phyloP scores from a whole-genome alignment of 371 early-diverging fungal species.

The Sporodiniella umbellata region DNA sequence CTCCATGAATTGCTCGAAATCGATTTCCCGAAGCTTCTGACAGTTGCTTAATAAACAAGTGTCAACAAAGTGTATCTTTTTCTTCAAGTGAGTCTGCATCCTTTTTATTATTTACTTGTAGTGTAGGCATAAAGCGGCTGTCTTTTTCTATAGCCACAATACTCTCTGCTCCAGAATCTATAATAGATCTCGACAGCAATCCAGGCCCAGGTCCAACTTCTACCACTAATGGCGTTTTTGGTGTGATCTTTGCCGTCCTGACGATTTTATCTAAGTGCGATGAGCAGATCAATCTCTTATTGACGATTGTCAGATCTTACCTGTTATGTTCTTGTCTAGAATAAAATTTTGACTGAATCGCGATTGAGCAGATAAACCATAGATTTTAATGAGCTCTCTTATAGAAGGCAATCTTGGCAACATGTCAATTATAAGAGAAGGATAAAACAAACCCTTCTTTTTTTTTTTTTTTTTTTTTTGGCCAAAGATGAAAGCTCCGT shows the following conservation, averaged over 20 bases:
- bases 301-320: too few relatives aligned
- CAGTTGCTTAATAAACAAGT: conserved; percentile 49
- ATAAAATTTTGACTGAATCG: conserved; percentile 85
- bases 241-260: conserved; percentile 54
- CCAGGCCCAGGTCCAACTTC: conserved; percentile 90
- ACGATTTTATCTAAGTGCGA: conserved; percentile 79
- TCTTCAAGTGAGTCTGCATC: not conserved
- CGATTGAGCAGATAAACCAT: conserved; percentile 71
- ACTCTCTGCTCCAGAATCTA: conserved; percentile 63
- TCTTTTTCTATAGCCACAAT: conserved; percentile 83
- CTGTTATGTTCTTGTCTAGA: conserved; percentile 81
- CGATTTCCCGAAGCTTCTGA: conserved; percentile 54
- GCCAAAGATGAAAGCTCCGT: too few relatives aligned
- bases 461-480: not conserved
- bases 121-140: conserved; percentile 65
- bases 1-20: conserved; percentile 59
- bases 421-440: not conserved
- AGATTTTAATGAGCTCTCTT: conserved; percentile 73
- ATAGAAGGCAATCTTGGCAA: conserved; percentile 62
- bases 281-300: too few relatives aligned
- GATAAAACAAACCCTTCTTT: not conserved
- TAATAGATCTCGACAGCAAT: conserved; percentile 72
- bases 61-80: not conserved
- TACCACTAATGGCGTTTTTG: conserved; percentile 62
- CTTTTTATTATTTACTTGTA: conserved; percentile 42